Evolutionary conservation across 106 monocot species (phyloP), one percentile per base, ranked within the genome.

Genomic region (Posidonia australis): DNA sequence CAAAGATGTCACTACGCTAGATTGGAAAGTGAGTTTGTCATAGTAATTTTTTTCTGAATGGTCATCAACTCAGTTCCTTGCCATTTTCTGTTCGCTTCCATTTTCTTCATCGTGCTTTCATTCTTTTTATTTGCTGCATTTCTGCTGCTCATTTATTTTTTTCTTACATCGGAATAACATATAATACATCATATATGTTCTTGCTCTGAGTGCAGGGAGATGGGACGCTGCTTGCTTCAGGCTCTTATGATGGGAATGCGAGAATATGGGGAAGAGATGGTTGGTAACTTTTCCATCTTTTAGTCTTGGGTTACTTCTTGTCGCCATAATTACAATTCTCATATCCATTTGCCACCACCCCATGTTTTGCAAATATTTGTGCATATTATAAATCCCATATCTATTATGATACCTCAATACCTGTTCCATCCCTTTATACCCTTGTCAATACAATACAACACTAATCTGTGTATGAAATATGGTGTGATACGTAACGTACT

Each of bases 241-340:
- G 98, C 46, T 99, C 98, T 25, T 99, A 91, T 83, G 98, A 98
- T 85, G 98, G 98, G 10, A 84, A 98, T 65, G 98, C 98, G 49
- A 87, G 98, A 78, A 81, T 98, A 55, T 98, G 98, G 98, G 79
- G 73, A 46, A 87, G 70, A 70, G 88, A 91, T 64, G 98, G 96
- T 91, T 60, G 67, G 81, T 76, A 44, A 55, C 22, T 18, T 21
- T 31, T 23, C 25, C 58, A 29, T 58, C n/a, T 58, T 58, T 17
- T 14, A 26, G 13, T 26, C 25, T 29, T n/a, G 0, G 24, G 26
- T 58, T 17, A 26, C 28, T 58, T 29, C 10, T 28, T 58, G 57
- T 58, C 0, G 19, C 22, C 10, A 22, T 54, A 54, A 11, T 54
- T n/a, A n/a, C n/a, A n/a, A n/a, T n/a, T n/a, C n/a, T n/a, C n/a